Base-by-base conservation (phyloP, 2,329 filamentous ascomycete species). In the Aspergillus ustus region DNA sequence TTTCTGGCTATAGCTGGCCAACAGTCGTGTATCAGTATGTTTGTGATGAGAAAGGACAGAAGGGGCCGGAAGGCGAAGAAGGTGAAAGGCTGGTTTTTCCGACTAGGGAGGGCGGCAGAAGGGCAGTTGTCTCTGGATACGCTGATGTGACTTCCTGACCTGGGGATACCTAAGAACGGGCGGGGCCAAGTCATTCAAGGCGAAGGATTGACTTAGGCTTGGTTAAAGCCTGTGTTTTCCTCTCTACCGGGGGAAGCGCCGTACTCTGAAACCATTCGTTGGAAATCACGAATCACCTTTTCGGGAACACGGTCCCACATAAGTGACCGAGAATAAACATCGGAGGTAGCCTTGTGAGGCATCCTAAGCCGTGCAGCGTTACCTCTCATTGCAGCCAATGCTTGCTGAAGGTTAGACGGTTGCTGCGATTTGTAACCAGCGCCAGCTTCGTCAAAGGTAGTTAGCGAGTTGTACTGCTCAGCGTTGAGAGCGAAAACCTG, bases 271-370 rank as follows among this genome's bases (percentile, higher is more conserved):
- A 97, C 91, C 86, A 96, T 93, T 78, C 92, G 91, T 71, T 91
- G 91, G 82, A 98, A 98, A 75, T 94, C 92, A 69, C 89, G 88
- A 57, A 99, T 92, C 52, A 98, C 93, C 67, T 98, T 93, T 69
- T 88, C 86, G 15, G 95, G 93, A 70, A 98, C 93, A 78, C 93
- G 91, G 73, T 97, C 93, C 92, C 92, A 97, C 61, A 98, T 87
- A 64, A 98, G 84, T 65, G 92, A 96, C 61, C 94, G 87, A 37
- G 93, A 96, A 80, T 97, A 97, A 46, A 97, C 91, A 71, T 97
- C 93, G 60, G 93, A 91, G 52, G 89, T 90, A 55, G 86, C 86
- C 69, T 76, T 73, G 34, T 67, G 73, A 45, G 77, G 75, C 25
- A 76, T 65, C 9, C 81, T 80, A 60, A 90, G 86, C 78, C 92